Conservation (phyloP, 805 yeast species). For the Suhomyces tanzawaensis region DNA sequence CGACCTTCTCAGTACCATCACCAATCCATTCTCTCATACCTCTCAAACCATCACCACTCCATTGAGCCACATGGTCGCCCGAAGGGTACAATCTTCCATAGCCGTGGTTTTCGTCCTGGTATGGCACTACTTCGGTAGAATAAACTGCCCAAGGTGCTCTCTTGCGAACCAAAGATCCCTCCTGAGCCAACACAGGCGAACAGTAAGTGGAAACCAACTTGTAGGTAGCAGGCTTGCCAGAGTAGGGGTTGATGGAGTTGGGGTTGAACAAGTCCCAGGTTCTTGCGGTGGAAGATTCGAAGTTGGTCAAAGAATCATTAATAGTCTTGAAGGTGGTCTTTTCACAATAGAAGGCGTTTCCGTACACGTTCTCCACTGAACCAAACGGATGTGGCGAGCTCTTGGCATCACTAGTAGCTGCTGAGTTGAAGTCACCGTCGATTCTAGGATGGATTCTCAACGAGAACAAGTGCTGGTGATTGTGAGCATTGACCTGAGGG, state of each 20-base stretch:
- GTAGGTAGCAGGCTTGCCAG: conserved; percentile 73
- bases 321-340: conserved; percentile 68
- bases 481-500: conserved; percentile 80
- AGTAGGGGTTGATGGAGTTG: conserved; percentile 58
- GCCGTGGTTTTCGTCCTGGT: conserved; percentile 50
- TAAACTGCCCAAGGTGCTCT: conserved; percentile 81
- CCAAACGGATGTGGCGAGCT: conserved; percentile 61
- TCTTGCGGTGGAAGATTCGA: conserved; percentile 61
- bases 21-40: conserved; percentile 72
- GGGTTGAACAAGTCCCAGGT: conserved; percentile 81
- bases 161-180: conserved; percentile 70
- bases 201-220: conserved; percentile 74
- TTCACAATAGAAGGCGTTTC: conserved; percentile 71
- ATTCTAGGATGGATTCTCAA: conserved; percentile 77
- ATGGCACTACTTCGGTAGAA: conserved; percentile 67
- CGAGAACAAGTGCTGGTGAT: conserved; percentile 81
- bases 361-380: conserved; percentile 68
- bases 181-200: conserved; percentile 70
- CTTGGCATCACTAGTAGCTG: conserved; percentile 62
- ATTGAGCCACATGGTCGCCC: conserved; percentile 73
- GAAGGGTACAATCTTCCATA: conserved; percentile 73
- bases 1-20: conserved; percentile 55
- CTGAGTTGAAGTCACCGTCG: conserved; percentile 78
- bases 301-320: conserved; percentile 61
- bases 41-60: conserved; percentile 65